Evolutionary conservation across 2,329 filamentous ascomycete genomes (phyloP).

Genomic region (Diplodia corticola): DNA sequence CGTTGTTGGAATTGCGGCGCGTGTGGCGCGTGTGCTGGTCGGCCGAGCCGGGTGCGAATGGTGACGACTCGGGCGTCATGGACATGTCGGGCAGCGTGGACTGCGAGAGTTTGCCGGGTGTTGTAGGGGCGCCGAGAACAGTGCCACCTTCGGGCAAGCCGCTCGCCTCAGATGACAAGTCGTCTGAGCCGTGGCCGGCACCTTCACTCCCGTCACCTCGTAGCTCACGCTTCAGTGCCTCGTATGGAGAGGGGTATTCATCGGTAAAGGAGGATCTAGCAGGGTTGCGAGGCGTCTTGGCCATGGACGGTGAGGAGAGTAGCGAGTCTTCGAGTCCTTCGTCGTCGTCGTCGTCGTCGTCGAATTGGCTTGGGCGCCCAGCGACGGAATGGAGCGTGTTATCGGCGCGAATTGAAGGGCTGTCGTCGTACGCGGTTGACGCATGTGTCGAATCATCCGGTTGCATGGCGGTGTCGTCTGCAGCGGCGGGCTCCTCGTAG

Average conservation of each 20-base stretch:
- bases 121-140: conserved; percentile 33
- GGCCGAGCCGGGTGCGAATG: conserved; percentile 48
- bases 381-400: conserved; percentile 39
- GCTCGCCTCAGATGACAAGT: conserved; percentile 30
- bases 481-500: conserved; percentile 75
- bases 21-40: conserved; percentile 42
- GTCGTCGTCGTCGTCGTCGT: conserved; percentile 40
- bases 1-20: conserved; percentile 52
- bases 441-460: conserved; percentile 36
- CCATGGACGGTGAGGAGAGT: conserved; percentile 60
- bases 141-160: conserved; percentile 30
- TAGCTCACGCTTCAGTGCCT: conserved; percentile 69
- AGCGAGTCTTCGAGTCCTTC: conserved; percentile 57
- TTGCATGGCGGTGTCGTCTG: conserved; percentile 56
- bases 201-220: conserved; percentile 42
- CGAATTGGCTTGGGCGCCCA: conserved; percentile 36
- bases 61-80: conserved; percentile 51
- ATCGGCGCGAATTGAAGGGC: conserved; percentile 39
- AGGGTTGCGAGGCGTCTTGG: conserved; percentile 55
- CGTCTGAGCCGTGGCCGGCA: conserved; percentile 30
- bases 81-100: conserved; percentile 44
- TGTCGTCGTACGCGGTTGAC: conserved; percentile 40
- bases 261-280: conserved; percentile 53
- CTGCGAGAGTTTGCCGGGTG: conserved; percentile 36
- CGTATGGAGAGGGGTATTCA: conserved; percentile 74